These are phyloP conservation scores for Penicillium tannophilum DNA, from an alignment of 495 filamentous ascomycete species.

Conservation along the genomic window DNA sequence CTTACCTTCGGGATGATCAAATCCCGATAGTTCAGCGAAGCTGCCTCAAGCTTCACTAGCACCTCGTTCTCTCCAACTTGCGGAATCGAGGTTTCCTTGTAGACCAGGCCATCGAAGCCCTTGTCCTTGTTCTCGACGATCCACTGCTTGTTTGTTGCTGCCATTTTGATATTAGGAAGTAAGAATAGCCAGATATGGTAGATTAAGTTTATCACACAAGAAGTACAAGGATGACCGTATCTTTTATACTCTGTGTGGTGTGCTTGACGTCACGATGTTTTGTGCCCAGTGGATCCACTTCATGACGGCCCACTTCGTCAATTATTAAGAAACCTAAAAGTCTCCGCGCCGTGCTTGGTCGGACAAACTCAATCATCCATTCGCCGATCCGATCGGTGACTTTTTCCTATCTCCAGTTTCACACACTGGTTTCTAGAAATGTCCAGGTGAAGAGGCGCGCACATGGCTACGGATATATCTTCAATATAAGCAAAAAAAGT, in stretches of 20 bases:
- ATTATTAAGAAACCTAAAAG: not conserved
- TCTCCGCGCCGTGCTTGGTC: not conserved
- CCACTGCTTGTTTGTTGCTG: constrained; percentile 67
- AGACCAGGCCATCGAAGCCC: constrained; percentile 63
- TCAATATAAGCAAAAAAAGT: no score
- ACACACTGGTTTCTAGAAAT: not conserved
- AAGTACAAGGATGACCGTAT: no score
- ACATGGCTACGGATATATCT: no score
- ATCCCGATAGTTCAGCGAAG: constrained; percentile 83
- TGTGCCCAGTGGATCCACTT: not conserved
- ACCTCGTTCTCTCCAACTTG: constrained; percentile 69
- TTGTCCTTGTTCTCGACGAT: constrained; percentile 54
- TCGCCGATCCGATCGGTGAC: not conserved
- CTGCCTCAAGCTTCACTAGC: constrained; percentile 73
- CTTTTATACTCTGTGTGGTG: not conserved
- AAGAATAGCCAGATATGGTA: not conserved
- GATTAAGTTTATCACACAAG: not conserved
- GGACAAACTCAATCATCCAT: not conserved
- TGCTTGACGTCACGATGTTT: not conserved
- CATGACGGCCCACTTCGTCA: not conserved
- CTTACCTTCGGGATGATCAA: constrained; percentile 69
- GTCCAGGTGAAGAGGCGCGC: no score
- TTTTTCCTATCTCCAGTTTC: not conserved
- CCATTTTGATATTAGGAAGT: constrained; percentile 34
- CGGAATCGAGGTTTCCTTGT: constrained; percentile 56